Evolutionary conservation across 257 asterid genomes (phyloP).

Genomic region (Petrea volubilis): DNA sequence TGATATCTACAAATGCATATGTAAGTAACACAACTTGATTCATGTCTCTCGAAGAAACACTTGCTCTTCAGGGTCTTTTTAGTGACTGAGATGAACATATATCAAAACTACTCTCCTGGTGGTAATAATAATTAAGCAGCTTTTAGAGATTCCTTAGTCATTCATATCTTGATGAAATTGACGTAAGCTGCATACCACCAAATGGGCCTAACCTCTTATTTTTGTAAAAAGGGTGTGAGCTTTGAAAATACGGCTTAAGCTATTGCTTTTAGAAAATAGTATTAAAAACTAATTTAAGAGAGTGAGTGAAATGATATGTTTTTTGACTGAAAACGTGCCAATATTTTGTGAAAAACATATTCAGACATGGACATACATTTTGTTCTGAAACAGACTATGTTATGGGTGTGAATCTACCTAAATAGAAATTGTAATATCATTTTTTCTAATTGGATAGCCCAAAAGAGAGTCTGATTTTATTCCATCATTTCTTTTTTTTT

Average conservation of each 20-base stretch:
- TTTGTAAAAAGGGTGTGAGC: background rate
- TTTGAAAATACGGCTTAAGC: background rate
- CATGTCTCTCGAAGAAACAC: background rate
- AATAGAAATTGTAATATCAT: no score
- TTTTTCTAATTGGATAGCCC: background rate
- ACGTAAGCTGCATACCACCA: no score
- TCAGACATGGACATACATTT: background rate
- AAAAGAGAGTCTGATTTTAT: background rate
- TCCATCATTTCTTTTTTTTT: background rate
- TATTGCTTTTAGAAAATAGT: background rate
- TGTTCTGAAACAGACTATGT: background rate
- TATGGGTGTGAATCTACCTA: background rate
- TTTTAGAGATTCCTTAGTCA: no score
- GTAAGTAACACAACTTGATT: slow-evolving; percentile 2
- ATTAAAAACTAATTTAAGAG: background rate
- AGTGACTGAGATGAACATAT: no score
- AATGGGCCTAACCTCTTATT: background rate
- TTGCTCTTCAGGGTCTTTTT: background rate
- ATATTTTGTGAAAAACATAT: background rate
- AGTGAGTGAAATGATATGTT: background rate
- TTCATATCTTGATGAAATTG: no score
- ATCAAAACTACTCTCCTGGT: background rate
- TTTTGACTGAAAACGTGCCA: background rate
- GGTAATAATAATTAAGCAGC: no score
- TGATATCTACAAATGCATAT: background rate